phyloP scores from a whole-genome alignment of 768 basidiomycete species.

The Lactarius tabidus region DNA sequence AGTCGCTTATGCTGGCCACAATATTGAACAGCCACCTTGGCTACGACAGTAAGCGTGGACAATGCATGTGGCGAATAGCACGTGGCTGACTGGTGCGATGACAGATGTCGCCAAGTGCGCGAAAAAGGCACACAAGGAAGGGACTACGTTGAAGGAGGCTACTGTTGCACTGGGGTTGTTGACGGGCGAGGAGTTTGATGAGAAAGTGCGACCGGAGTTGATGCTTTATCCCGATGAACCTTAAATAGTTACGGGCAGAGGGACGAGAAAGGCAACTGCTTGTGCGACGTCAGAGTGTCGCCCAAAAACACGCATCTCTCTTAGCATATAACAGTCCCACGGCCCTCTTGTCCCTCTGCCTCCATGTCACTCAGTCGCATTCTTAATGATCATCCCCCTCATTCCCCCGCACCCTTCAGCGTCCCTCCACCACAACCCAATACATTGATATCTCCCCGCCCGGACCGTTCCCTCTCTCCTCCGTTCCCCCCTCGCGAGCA shows the following conservation, averaged over 20 bases:
- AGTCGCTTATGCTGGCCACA: constrained; percentile 97
- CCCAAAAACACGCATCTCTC: constrained; percentile 1
- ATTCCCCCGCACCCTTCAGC: constrained; percentile 28
- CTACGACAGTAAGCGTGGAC: constrained; percentile 78
- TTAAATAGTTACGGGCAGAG: constrained; percentile 26
- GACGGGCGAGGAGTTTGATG: constrained; percentile 88
- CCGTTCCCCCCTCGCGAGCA: constrained; percentile 20
- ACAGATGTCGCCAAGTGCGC: constrained; percentile 96
- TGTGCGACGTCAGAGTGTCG: constrained; percentile 25
- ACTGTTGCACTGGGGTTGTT: constrained; percentile 84
- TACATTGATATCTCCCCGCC: constrained; percentile 29
- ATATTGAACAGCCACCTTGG: constrained; percentile 94
- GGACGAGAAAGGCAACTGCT: constrained; percentile 23
- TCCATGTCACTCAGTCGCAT: constrained; percentile 29
- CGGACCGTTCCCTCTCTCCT: constrained; percentile 20
- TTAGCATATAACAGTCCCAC: constrained; percentile 20
- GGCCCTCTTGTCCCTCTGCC: constrained; percentile 10
- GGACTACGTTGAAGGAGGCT: constrained; percentile 92
- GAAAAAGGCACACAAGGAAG: constrained; percentile 99
- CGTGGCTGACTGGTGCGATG: constrained; percentile 20
- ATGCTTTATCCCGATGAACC: constrained; percentile 75
- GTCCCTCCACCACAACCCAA: constrained; percentile 30
- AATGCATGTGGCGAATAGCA: not conserved
- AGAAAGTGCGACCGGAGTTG: constrained; percentile 86
- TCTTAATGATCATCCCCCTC: constrained; percentile 48